Percentiles rank a stretch among this genome's conserved stretches.
These are phyloP conservation scores for Quercus variabilis DNA, from an alignment of 306 rosid species.

Conservation along the genomic window DNA sequence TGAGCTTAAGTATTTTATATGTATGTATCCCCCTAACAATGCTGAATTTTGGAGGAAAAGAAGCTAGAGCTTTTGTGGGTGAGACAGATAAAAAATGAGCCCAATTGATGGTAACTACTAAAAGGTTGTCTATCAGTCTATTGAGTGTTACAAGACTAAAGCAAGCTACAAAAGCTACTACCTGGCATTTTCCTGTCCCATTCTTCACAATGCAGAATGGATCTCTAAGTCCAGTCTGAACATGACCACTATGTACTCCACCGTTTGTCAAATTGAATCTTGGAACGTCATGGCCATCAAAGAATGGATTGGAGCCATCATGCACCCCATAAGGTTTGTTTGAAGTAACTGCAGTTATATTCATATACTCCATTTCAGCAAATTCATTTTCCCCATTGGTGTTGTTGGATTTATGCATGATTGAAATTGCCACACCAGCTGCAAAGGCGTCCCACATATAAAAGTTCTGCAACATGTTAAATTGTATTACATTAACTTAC, in stretches of 20 bases:
- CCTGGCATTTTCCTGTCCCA: constrained; percentile 81
- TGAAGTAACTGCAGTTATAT: constrained; percentile 81
- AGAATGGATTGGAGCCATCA: constrained; percentile 87
- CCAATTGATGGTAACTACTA: too few species aligned
- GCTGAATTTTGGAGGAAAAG: too few species aligned
- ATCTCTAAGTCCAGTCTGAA: constrained; percentile 75
- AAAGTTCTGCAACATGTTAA: constrained; percentile 54
- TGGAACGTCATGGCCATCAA: constrained; percentile 50
- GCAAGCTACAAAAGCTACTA: constrained; percentile 15
- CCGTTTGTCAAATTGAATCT: constrained; percentile 55
- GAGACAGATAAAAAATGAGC: too few species aligned
- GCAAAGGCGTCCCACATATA: constrained; percentile 92
- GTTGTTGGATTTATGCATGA: constrained; percentile 57
- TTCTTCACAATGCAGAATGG: constrained; percentile 66
- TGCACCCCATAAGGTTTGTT: constrained; percentile 77
- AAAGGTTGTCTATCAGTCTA: background rate
- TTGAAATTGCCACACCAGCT: constrained; percentile 77
- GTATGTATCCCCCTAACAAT: background rate
- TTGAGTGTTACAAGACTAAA: background rate
- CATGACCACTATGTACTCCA: constrained; percentile 88
- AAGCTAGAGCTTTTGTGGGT: too few species aligned
- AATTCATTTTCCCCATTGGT: constrained; percentile 65
- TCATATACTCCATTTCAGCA: constrained; percentile 82
- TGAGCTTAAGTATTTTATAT: background rate
- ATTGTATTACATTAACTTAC: constrained; percentile 9